These are phyloP conservation scores for Nemophila menziesii DNA, from an alignment of 257 asterid species.

Conservation along the genomic window DNA sequence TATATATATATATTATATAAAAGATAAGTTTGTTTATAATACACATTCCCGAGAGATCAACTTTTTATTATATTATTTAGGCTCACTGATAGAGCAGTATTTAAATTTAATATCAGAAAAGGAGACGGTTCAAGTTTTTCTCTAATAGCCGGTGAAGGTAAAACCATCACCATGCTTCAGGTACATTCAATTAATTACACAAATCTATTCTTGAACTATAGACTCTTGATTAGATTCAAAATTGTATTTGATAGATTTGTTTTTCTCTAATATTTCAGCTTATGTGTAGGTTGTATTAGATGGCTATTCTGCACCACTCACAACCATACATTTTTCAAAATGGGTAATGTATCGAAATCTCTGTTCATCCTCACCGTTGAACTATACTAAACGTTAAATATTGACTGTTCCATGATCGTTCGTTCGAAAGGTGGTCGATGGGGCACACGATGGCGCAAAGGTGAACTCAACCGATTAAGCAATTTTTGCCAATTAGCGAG, in stretches of 20 bases:
- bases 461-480: conserved; percentile 72
- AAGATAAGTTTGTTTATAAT: neutral
- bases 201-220: neutral
- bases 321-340: conserved; percentile 93
- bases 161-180: conserved; percentile 54
- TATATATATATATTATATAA: no score
- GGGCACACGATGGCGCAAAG: conserved; percentile 70
- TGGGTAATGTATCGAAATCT: conserved; percentile 91
- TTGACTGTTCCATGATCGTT: conserved; percentile 1
- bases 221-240: neutral
- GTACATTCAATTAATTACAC: conserved; percentile 25
- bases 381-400: neutral
- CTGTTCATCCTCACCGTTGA: conserved; percentile 19
- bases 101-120: conserved; percentile 74
- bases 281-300: conserved; percentile 64
- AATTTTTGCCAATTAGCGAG: conserved; percentile 53
- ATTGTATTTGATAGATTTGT: neutral
- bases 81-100: conserved; percentile 92
- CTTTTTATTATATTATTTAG: conserved; percentile 28
- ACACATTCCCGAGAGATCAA: neutral
- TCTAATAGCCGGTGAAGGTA: conserved; percentile 71
- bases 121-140: conserved; percentile 83
- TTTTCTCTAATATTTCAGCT: neutral
- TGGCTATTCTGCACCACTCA: conserved; percentile 91
- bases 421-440: conserved; percentile 94